These are phyloP conservation scores for Xeromyces bisporus DNA, from an alignment of 495 filamentous ascomycete species.

Conservation along the genomic window DNA sequence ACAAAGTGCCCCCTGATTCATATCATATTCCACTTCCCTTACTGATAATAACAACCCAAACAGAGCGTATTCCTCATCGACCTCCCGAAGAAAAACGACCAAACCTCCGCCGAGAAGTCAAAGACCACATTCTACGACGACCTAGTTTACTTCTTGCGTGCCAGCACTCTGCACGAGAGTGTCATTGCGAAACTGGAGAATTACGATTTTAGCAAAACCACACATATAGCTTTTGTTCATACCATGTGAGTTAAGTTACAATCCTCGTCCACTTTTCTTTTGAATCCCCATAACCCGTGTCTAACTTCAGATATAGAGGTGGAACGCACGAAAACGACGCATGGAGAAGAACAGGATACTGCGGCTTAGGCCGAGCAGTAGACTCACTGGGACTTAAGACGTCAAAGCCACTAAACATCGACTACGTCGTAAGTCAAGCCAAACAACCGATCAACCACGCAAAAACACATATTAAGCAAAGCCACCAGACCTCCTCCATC, in stretches of 20 bases:
- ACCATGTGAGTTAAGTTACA: slow-evolving; percentile 46
- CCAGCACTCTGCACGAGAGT: slow-evolving; percentile 44
- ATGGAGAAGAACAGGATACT: slow-evolving; percentile 49
- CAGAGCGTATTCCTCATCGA: slow-evolving; percentile 72
- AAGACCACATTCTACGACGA: slow-evolving; percentile 52
- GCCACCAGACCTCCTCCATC: slow-evolving; percentile 59
- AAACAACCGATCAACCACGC: too few species aligned
- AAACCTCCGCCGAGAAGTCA: slow-evolving; percentile 10
- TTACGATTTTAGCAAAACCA: slow-evolving; percentile 62
- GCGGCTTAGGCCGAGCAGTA: slow-evolving; percentile 48
- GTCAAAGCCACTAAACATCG: slow-evolving; percentile 33
- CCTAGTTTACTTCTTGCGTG: slow-evolving; percentile 50
- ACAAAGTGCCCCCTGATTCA: neutral
- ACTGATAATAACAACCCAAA: too few species aligned
- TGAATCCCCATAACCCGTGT: too few species aligned
- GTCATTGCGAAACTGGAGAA: slow-evolving; percentile 40
- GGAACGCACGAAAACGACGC: slow-evolving; percentile 35
- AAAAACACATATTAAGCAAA: too few species aligned
- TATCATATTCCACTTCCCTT: too few species aligned
- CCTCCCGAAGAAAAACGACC: slow-evolving; percentile 38
- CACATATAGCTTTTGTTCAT: slow-evolving; percentile 60
- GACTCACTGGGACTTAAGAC: slow-evolving; percentile 35
- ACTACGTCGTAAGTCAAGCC: slow-evolving; percentile 36
- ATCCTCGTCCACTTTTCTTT: too few species aligned
- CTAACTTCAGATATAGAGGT: too few species aligned